Evolutionary conservation across 306 rosid genomes (phyloP).

Genomic region (Trichosanthes cucumerina): DNA sequence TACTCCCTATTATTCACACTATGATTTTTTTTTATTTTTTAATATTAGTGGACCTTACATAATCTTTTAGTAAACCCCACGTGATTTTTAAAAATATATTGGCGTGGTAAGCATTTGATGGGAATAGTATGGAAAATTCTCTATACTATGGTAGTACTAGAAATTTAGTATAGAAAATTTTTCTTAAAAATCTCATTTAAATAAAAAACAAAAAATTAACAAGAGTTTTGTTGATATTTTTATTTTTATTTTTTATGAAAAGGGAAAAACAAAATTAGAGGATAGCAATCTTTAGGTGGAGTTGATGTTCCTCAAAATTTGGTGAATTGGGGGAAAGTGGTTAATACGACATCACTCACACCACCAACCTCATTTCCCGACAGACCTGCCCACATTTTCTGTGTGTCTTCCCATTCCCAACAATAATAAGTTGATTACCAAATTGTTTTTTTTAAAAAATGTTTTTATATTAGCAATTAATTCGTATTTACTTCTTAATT

Average conservation of each 20-base stretch:
- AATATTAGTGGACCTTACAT: no score
- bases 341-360: conserved; percentile 29
- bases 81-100: no score
- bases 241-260: neutral
- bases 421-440: neutral
- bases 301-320: conserved; percentile 18
- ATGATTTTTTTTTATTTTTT: no score
- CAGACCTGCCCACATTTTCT: conserved; percentile 34
- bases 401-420: conserved; percentile 25
- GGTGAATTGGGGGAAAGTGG: conserved; percentile 15
- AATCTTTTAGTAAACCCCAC: no score
- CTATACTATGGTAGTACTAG: no score
- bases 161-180: no score
- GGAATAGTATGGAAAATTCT: no score
- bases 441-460: neutral
- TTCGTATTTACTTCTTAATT: neutral
- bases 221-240: no score
- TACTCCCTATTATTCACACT: no score
- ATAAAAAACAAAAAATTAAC: no score
- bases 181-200: no score
- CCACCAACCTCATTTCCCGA: conserved; percentile 48
- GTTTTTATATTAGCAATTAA: neutral
- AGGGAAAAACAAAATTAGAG: neutral
- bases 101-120: no score
- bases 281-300: conserved; percentile 28